These are phyloP conservation scores for Stropharia rugosoannulata DNA, from an alignment of 768 basidiomycete genomes.

Conservation along the genomic window DNA sequence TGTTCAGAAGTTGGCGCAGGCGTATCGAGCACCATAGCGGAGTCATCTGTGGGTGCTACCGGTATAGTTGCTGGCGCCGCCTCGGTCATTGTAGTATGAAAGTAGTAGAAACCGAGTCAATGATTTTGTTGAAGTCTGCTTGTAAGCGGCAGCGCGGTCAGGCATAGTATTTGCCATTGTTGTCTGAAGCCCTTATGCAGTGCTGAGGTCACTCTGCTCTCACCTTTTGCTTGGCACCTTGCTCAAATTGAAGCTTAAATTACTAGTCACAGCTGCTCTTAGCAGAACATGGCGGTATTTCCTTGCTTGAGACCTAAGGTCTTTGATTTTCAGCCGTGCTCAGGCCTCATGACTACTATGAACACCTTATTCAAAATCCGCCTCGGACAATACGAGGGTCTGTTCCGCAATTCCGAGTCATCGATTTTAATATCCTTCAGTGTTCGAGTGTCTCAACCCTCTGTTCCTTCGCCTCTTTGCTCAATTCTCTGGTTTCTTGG, in stretches of 20 bases:
- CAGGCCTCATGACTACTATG: not conserved
- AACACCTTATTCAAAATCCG: slow-evolving; percentile 7
- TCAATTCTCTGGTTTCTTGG: not conserved
- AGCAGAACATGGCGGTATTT: too few species aligned
- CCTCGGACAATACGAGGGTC: not conserved
- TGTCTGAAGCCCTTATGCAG: slow-evolving; percentile 7
- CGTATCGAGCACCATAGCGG: slow-evolving; percentile 9
- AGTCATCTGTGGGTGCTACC: slow-evolving; percentile 29
- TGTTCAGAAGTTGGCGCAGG: slow-evolving; percentile 13
- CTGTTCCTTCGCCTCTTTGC: not conserved
- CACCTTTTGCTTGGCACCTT: too few species aligned
- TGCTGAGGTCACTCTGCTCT: not conserved
- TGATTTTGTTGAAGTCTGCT: not conserved
- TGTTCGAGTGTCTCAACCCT: not conserved
- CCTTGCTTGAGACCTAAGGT: not conserved
- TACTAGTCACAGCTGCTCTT: too few species aligned
- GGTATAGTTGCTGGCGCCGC: slow-evolving; percentile 23
- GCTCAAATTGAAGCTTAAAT: too few species aligned
- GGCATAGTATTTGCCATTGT: slow-evolving; percentile 14
- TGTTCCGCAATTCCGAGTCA: not conserved
- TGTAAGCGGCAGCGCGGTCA: not conserved
- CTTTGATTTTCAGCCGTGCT: not conserved
- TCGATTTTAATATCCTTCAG: not conserved
- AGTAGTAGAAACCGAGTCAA: slow-evolving; percentile 1
- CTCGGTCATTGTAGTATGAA: slow-evolving; percentile 14